Evolutionary conservation across 345 rosid species (phyloP).

Genomic region (Bruguiera gymnorhiza): DNA sequence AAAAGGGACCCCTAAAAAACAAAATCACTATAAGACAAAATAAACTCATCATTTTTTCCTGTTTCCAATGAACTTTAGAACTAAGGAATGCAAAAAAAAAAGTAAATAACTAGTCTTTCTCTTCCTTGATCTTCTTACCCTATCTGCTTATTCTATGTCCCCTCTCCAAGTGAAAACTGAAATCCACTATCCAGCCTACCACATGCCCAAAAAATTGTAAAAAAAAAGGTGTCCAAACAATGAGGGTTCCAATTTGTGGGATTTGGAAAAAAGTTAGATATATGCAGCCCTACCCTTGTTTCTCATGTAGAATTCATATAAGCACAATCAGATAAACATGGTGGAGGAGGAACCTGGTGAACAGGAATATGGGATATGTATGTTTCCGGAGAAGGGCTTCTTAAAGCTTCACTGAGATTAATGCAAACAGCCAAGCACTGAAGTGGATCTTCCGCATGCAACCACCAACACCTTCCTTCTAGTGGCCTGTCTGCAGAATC

Average conservation of each 20-base stretch:
- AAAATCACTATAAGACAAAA: too few species aligned
- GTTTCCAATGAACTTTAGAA: too few species aligned
- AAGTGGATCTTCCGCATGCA: constrained; percentile 82
- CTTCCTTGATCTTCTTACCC: not conserved
- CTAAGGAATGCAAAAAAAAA: too few species aligned
- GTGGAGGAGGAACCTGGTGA: constrained; percentile 57
- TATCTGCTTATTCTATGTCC: not conserved
- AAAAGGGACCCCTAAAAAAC: too few species aligned
- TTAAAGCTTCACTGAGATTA: constrained; percentile 60
- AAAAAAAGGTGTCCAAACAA: too few species aligned
- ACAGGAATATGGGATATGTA: constrained; percentile 66
- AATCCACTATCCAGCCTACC: not conserved
- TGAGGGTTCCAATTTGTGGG: too few species aligned
- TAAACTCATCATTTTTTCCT: too few species aligned
- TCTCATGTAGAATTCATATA: not conserved
- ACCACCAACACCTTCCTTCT: constrained; percentile 85
- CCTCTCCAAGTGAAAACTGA: too few species aligned
- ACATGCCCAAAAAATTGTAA: too few species aligned
- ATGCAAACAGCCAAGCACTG: constrained; percentile 85
- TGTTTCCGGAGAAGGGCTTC: constrained; percentile 67
- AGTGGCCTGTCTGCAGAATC: constrained; percentile 87
- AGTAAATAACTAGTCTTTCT: not conserved
- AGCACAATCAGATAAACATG: constrained; percentile 1
- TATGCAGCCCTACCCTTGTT: too few species aligned
- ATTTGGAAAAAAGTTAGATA: too few species aligned